These are phyloP conservation scores for Monosporascus cannonballus DNA, from an alignment of 2,329 filamentous ascomycete species.

Conservation along the genomic window DNA sequence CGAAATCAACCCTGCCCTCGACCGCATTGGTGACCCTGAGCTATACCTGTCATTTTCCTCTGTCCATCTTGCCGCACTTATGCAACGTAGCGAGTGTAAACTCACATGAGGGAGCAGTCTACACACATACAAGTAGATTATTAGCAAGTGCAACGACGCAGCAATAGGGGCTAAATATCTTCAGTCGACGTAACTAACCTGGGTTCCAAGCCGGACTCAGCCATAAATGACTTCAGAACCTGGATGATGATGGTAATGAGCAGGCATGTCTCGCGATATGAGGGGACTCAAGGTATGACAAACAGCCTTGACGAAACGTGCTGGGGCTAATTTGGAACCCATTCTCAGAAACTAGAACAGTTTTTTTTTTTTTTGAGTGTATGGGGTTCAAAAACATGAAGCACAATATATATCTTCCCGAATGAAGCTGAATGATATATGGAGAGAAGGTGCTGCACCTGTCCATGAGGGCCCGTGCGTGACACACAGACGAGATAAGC, in stretches of 20 bases:
- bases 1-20: slow-evolving; percentile 66
- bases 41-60: slow-evolving; percentile 31
- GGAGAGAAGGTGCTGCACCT: background rate
- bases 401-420: background rate
- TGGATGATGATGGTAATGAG: slow-evolving; percentile 26
- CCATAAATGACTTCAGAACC: slow-evolving; percentile 82
- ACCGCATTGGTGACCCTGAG: slow-evolving; percentile 60
- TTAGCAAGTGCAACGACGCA: no score
- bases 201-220: slow-evolving; percentile 81
- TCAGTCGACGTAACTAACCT: slow-evolving; percentile 49
- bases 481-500: background rate
- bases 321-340: slow-evolving; percentile 38
- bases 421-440: background rate
- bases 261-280: background rate
- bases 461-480: slow-evolving; percentile 6
- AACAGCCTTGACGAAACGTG: slow-evolving; percentile 61
- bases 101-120: slow-evolving; percentile 37
- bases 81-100: background rate
- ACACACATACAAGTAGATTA: background rate
- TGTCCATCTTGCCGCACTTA: background rate
- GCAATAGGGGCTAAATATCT: no score
- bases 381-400: slow-evolving; percentile 13
- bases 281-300: slow-evolving; percentile 16
- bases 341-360: slow-evolving; percentile 9
- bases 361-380: background rate